Base-by-base conservation (phyloP, 495 filamentous ascomycete species). In the Annulohypoxylon stygium region DNA sequence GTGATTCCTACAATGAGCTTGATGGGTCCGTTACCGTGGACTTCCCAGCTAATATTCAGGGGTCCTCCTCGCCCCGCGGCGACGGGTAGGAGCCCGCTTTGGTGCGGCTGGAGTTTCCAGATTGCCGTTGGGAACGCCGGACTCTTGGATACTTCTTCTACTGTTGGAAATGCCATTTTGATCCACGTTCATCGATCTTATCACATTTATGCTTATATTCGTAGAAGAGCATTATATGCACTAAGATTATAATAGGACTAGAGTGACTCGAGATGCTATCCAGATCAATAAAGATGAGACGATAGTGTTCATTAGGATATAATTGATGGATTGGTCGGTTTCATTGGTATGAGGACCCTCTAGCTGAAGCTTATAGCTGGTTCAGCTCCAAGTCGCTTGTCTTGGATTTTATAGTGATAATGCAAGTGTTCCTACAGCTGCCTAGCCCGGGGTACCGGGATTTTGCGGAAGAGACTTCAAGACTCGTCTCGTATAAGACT, bases 11-110 rank as follows among this genome's bases (percentile, higher is more conserved):
- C 73, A 71, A 93, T 85, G 41, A 93, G 77, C 78, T 87, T 86
- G 25, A 85, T 81, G 14, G 86, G 83, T 0, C 91, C 91, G 43
- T 82, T 81, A 36, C 91, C 91, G 80, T 93, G 91, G 57, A 92
- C 81, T 73, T 93, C 90, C 78, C 89, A 91, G 57, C 85, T 80
- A 48, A 92, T 86, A 25, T 88, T 83, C 63, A 91, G 81, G 6
- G 90, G 89, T 0, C 90, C 90, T 11, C 73, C 69, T 61, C 60
- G 65, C 11, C 39, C 20, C 12, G 59, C 69, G 41, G 62, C 69
- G 39, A 68, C 65, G 37, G 65, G 73, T 8, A 65, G 53, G 36
- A 72, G 43, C 8, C 65, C 66, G 30, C 57, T 64, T 59, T 59
- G 60, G 53, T 70, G 61, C 34, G 74, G 70, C 20, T 63, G 53